phyloP scores from a whole-genome alignment of 345 rosid species.

The Eucalyptus tenuipes region DNA sequence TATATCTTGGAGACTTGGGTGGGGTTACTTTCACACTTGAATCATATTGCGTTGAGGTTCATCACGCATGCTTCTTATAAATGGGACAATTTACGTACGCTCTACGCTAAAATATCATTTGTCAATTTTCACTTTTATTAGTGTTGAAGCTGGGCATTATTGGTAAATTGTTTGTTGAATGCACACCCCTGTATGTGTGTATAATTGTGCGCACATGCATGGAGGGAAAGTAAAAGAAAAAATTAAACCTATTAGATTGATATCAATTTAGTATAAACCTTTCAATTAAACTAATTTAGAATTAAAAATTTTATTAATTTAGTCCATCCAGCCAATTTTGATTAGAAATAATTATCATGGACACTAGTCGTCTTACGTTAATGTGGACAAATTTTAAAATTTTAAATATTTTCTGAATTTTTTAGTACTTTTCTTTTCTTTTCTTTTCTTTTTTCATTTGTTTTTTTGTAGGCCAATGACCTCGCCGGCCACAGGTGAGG shows the following conservation, averaged over 20 bases:
- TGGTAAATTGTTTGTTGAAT: neutral
- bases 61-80: neutral
- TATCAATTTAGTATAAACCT: no score
- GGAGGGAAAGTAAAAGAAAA: neutral
- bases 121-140: neutral
- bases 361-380: rapidly evolving
- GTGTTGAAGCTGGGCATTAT: neutral
- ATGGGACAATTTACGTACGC: neutral
- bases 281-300: no score
- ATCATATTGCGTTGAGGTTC: neutral
- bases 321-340: rapidly evolving
- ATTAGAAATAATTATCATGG: no score
- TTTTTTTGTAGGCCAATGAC: rapidly evolving
- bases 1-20: neutral
- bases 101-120: neutral
- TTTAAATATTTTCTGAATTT: no score
- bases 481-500: rapidly evolving
- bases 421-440: no score
- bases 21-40: neutral
- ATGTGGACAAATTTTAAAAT: no score
- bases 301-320: no score
- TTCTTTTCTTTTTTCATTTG: no score
- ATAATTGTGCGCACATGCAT: rapidly evolving
- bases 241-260: no score
- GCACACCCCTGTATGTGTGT: neutral